phyloP scores from a whole-genome alignment of 495 filamentous ascomycete genomes.

The Thermochaetoides thermophila region DNA sequence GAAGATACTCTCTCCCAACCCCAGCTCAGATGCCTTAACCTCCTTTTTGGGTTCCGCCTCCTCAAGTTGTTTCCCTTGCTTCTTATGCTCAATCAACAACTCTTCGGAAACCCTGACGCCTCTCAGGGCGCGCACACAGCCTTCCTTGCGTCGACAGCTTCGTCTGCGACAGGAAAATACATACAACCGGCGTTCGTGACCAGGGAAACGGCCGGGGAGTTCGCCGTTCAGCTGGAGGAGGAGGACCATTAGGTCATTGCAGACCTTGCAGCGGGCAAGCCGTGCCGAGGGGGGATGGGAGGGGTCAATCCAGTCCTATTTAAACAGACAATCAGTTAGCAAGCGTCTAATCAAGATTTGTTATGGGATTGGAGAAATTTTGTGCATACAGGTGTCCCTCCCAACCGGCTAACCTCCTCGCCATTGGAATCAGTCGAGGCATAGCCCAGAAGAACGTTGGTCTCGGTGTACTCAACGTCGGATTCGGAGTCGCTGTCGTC shows the following conservation, averaged over 20 bases:
- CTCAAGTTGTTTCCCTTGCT: constrained; percentile 12
- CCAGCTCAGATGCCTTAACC: constrained; percentile 11
- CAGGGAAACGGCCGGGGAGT: constrained; percentile 69
- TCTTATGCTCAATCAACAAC: too few relatives aligned
- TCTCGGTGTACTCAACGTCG: constrained; percentile 63
- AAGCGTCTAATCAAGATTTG: too few relatives aligned
- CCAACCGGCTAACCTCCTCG: constrained; percentile 78
- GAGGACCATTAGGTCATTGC: constrained; percentile 68
- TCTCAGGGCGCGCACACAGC: constrained; percentile 59
- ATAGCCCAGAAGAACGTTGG: constrained; percentile 82
- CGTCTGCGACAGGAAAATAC: constrained; percentile 67
- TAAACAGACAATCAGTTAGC: neutral
- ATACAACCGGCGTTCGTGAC: constrained; percentile 75
- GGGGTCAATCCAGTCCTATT: constrained; percentile 66
- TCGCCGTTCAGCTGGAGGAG: constrained; percentile 87
- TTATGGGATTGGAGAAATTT: too few relatives aligned
- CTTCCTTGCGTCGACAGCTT: constrained; percentile 68
- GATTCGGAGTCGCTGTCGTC: constrained; percentile 85
- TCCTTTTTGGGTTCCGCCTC: too few relatives aligned
- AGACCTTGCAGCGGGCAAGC: constrained; percentile 76
- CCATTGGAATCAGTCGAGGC: constrained; percentile 67
- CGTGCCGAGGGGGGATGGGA: constrained; percentile 55
- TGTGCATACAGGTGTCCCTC: constrained; percentile 73
- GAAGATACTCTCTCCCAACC: constrained; percentile 42
- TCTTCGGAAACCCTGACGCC: constrained; percentile 38